phyloP scores from a whole-genome alignment of 768 basidiomycete species.

The Roridomyces roridus region DNA sequence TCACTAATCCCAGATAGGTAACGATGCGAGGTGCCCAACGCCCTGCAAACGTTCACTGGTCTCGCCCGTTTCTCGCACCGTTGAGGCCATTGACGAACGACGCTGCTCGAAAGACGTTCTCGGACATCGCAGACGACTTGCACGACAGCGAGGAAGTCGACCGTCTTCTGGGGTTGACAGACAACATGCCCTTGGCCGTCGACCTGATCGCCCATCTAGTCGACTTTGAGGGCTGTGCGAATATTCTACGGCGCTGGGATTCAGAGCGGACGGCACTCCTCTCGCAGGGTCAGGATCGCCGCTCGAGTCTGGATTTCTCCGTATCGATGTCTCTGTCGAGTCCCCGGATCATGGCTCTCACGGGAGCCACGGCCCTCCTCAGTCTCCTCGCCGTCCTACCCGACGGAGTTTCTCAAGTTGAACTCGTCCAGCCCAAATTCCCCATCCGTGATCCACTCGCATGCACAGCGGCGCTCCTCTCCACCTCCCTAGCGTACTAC shows the following conservation, averaged over 20 bases:
- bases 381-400: not conserved
- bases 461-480: no score
- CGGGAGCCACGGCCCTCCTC: not conserved
- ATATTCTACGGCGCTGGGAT: not conserved
- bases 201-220: not conserved
- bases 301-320: not conserved
- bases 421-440: not conserved
- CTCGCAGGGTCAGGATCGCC: no score
- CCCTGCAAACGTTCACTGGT: not conserved
- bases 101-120: not conserved
- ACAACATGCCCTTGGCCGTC: not conserved
- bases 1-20: not conserved
- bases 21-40: not conserved
- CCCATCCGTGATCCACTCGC: not conserved
- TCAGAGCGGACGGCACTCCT: no score
- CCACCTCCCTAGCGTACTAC: no score
- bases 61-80: not conserved
- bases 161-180: not conserved
- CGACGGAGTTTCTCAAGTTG: not conserved
- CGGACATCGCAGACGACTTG: not conserved
- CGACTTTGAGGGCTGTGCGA: not conserved
- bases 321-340: not conserved
- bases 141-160: not conserved
- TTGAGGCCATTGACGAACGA: not conserved
- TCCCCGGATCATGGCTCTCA: not conserved